These are phyloP conservation scores for Dicorynia guianensis DNA, from an alignment of 306 rosid species.

Conservation along the genomic window DNA sequence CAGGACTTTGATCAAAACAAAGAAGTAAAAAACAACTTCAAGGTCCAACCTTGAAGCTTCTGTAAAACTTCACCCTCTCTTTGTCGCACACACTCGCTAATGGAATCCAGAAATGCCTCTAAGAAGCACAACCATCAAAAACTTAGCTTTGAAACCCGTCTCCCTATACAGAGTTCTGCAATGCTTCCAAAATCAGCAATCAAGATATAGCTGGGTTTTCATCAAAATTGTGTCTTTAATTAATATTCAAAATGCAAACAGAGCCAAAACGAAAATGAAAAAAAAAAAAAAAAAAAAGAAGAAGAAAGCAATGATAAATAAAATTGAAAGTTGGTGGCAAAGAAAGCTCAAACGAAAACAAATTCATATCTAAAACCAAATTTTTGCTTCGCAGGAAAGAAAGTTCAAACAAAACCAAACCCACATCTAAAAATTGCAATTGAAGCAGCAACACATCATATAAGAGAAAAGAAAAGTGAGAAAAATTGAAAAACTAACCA, in stretches of 20 bases:
- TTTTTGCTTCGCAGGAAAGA: neutral
- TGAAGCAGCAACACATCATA: neutral
- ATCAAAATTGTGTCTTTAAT: constrained; percentile 40
- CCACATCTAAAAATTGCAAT: constrained; percentile 50
- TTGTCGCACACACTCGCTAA: constrained; percentile 30
- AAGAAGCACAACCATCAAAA: constrained; percentile 39
- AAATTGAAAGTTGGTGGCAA: too few relatives aligned
- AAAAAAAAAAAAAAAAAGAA: too few relatives aligned
- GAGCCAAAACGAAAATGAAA: too few relatives aligned
- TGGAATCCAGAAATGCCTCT: constrained; percentile 18
- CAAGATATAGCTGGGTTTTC: constrained; percentile 43
- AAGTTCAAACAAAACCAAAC: neutral
- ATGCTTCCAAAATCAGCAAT: constrained; percentile 60
- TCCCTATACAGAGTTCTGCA: constrained; percentile 3
- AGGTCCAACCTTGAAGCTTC: constrained; percentile 81
- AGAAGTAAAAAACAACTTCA: too few relatives aligned
- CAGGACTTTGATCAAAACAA: too few relatives aligned
- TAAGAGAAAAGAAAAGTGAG: neutral
- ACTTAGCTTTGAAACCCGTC: constrained; percentile 36
- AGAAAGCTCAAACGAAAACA: too few relatives aligned
- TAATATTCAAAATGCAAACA: too few relatives aligned
- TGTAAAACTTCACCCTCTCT: constrained; percentile 51
- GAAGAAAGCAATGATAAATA: too few relatives aligned
- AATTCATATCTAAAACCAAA: too few relatives aligned
- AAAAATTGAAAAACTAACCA: constrained; percentile 32